Base-by-base conservation (phyloP, 305 asterid genomes). In the Rubia occidens region DNA sequence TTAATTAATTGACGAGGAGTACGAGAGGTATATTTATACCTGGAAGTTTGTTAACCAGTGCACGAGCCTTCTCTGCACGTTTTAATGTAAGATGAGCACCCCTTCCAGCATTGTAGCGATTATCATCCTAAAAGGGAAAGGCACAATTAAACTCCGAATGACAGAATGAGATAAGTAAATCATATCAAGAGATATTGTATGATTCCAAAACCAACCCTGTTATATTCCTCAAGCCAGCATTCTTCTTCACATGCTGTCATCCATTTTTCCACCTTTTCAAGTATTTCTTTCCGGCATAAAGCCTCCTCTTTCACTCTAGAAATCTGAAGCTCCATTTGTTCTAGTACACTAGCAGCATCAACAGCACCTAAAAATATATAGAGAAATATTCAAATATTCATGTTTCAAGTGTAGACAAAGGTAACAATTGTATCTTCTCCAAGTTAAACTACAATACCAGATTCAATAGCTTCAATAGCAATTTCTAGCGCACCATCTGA, bases 171-270 rank as follows among this genome's bases (percentile, higher is more conserved):
- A 40, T 6, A 40, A 47, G 44, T n/a, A n/a, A n/a, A n/a, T n/a
- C n/a, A 44, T 60, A 40, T 39, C 44, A 67, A 1, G 7, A 58
- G 26, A 13, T 43, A 42, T 13, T 58, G 54, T 18, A 66, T 62
- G 64, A 49, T 17, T 51, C 21, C 56, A 51, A 20, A 75, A 76
- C 76, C 55, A 77, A 91, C 97, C 93, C 96, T 91, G 69, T 85
- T 88, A 71, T 95, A 95, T 82, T 95, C 99, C 85, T 91, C 97
- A 56, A 95, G 99, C 99, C 99, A 95, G 81, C 96, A 86, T 87
- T 91, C 96, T 81, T 95, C 97, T 74, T 86, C 96, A 13, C 97
- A 88, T 70, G 97, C 97, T 35, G 87, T 78, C 79, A 89, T 88
- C 99, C 99, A 95, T 82, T 91, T 95, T 84, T 95, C 96, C 80